These are phyloP conservation scores for Tolypocladium ovalisporum DNA, from an alignment of 2,329 filamentous ascomycete species.

Conservation along the genomic window DNA sequence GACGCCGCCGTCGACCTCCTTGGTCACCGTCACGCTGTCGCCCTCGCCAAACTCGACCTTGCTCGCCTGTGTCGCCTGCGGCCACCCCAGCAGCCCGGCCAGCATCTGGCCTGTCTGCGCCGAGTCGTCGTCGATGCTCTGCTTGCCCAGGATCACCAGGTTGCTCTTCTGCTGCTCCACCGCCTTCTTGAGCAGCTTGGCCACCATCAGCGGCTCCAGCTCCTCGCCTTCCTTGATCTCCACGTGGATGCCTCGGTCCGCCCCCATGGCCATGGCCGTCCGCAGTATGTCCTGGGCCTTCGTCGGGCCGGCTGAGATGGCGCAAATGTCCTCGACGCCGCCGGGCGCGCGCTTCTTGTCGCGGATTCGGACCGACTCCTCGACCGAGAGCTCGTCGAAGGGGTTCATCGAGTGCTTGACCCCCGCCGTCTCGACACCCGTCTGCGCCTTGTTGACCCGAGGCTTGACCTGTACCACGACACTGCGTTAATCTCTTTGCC, in stretches of 20 bases:
- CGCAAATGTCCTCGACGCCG: slow-evolving; percentile 84
- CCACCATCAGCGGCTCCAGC: slow-evolving; percentile 82
- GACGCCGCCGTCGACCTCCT: slow-evolving; percentile 90
- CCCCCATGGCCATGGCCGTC: slow-evolving; percentile 98
- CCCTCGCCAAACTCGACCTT: slow-evolving; percentile 66
- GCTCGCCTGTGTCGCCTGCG: slow-evolving; percentile 88
- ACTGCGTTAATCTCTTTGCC: slow-evolving; percentile 6
- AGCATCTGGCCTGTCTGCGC: slow-evolving; percentile 98
- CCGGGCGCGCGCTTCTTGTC: slow-evolving; percentile 65
- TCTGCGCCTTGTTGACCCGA: slow-evolving; percentile 61
- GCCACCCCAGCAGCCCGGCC: slow-evolving; percentile 81
- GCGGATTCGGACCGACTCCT: slow-evolving; percentile 90
- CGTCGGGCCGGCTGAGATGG: slow-evolving; percentile 75
- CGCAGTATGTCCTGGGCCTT: slow-evolving; percentile 84
- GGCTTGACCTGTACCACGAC: slow-evolving; percentile 46
- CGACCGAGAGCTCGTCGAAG: slow-evolving; percentile 95
- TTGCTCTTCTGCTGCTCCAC: slow-evolving; percentile 81
- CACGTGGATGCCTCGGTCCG: slow-evolving; percentile 83
- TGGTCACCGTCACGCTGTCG: slow-evolving; percentile 64
- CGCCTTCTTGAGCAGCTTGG: slow-evolving; percentile 74
- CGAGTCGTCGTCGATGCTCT: slow-evolving; percentile 95
- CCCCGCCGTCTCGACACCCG: slow-evolving; percentile 80
- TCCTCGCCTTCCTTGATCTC: slow-evolving; percentile 66
- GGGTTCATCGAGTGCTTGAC: slow-evolving; percentile 99
- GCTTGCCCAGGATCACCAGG: slow-evolving; percentile 88